Evolutionary conservation across 352 stramenopile species (phyloP).

Genomic region (Phytopythium kandeliae): DNA sequence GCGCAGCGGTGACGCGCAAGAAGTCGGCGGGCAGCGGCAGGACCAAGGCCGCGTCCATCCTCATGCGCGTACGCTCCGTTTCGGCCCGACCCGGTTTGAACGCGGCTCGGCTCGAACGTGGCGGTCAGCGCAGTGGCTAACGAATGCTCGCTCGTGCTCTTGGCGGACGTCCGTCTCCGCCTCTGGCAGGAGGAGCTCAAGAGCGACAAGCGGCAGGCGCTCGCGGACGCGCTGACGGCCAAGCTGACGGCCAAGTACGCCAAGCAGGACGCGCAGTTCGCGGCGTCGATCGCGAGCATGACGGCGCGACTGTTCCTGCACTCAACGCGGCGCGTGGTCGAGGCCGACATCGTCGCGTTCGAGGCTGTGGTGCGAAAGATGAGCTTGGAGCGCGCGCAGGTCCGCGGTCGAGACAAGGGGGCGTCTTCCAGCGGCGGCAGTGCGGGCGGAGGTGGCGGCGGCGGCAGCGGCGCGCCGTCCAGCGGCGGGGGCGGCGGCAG

Average conservation of each 20-base stretch:
- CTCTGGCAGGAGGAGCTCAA: constrained; percentile 40
- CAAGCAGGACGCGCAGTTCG: constrained; percentile 44
- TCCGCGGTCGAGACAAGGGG: neutral
- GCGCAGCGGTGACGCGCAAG: constrained; percentile 12
- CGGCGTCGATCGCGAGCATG: constrained; percentile 47
- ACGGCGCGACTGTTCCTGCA: constrained; percentile 47
- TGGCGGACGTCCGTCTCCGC: no score
- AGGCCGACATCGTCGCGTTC: constrained; percentile 55
- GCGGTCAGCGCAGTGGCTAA: no score
- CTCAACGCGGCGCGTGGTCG: constrained; percentile 39
- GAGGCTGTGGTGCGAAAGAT: constrained; percentile 63
- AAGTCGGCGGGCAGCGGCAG: constrained; percentile 9
- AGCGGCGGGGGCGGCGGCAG: no score
- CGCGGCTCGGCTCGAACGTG: no score
- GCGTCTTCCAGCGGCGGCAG: neutral
- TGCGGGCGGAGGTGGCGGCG: neutral
- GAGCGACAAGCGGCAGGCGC: constrained; percentile 52
- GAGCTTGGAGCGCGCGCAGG: constrained; percentile 37
- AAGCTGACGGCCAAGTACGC: constrained; percentile 57
- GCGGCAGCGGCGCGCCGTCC: constrained; percentile 6
- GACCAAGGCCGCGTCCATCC: constrained; percentile 33
- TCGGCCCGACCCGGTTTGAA: neutral
- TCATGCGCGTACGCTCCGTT: constrained; percentile 13
- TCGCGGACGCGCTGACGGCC: constrained; percentile 41
- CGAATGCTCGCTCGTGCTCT: no score